Evolutionary conservation across 352 stramenopile species (phyloP), one percentile per base, ranked within the genome.

Genomic region (Phytophthora idaei): DNA sequence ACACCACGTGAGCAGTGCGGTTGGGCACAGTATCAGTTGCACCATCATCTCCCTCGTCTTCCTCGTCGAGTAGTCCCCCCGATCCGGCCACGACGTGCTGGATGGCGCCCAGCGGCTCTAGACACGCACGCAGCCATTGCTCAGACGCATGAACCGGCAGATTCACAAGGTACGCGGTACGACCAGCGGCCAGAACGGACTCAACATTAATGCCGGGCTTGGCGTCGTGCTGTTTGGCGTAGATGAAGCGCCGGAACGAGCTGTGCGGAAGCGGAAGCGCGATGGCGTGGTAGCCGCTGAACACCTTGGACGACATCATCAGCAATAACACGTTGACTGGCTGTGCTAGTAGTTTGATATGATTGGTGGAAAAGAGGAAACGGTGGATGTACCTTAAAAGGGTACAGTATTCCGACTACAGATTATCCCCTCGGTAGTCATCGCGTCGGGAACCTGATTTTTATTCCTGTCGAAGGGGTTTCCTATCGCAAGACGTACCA

Each of bases 81-180:
- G 45, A 44, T 21, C 60, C 73, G 2, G 68, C 27, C 6, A 83
- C 67, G 46, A 94, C 61, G 74, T 89, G 74, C 71, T 94, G 86
- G 27, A 94, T 69, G 5, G 84, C 53, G 29, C 86, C 86, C 14
- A 89, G 54, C 7, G 74, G 51, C 58, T 76, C 69, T 17, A 94
- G 61, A 59, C 73, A 78, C 57, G 60, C 64, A 31, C 79, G 75
- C 48, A 94, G 71, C 82, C 81, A 92, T 21, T 81, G 61, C 10
- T 84, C 78, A 17, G 82, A 84, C 4, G 75, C 66, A 11, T 41
- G 56, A 1, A 42, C 32, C 15, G 85, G 87, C 57, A 95, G 57
- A 57, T 95, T 95, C 42, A 90, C 85, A 9, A 95, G 39, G 67
- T 92, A 93, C 41, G 80, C 83, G 9, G 87, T 92, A 50, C 85